Evolutionary conservation across 2,329 filamentous ascomycete species (phyloP), one percentile per base, ranked within the genome.

Genomic region (Didymella lethalis): DNA sequence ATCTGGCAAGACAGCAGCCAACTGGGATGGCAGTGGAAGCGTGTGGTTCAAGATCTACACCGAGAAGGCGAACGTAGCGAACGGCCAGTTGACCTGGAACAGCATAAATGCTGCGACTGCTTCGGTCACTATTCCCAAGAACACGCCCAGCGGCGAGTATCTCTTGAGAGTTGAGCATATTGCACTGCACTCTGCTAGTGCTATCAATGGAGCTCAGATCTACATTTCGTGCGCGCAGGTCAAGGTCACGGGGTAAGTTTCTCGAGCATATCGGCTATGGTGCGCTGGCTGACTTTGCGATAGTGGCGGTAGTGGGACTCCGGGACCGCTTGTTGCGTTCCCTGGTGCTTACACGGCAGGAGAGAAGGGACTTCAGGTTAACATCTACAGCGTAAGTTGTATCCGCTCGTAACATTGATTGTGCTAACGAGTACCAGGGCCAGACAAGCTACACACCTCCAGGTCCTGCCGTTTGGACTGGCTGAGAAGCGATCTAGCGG

Each of bases 161-260:
- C 70, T 83, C 8, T 65, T 82, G 18, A 72, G 81, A 10, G 71
- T 79, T 44, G 81, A 83, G 69, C 81, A 82, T 53, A 80, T 83
- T 54, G 80, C 73, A 11, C 70, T 82, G 32, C 80, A 81, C 61
- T 70, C 74, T 48, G 79, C 76, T 4, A 62, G 65, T 43, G 56
- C 60, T 12, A 46, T 62, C n/a, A 67, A 68, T 7, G 75, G 76
- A 14, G 76, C 76, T 3, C 76, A 82, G 68, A 79, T 82, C 64
- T 82, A 82, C 66, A 77, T 81, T 47, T 75, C 75, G 4, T 83
- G 81, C 65, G 79, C 77, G 0, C 81, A 83, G 72, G 61, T 83
- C 51, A 76, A 76, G 59, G 76, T 83, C 48, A 74, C 71, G 12
- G 75, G 76, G 10, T 44, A 28, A n/a, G 41, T 28, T 28, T 3